Base-by-base conservation (phyloP, 139 green algal species). In the Tetradesmus obliquus region DNA sequence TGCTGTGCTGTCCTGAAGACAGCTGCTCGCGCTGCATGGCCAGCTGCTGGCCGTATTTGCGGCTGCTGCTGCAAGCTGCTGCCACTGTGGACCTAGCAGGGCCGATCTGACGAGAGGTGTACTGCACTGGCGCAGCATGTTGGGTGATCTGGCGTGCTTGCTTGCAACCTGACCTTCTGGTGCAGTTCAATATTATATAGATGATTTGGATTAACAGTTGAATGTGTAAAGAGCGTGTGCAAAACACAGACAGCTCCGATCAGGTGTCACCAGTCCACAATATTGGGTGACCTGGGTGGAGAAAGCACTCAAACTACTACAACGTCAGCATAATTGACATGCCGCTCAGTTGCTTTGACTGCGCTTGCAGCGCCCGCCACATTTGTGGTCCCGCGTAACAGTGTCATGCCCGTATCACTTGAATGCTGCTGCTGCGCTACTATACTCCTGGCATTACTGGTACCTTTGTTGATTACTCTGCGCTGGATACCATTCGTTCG, bases 41-140 rank as follows among this genome's bases (percentile, higher is more conserved):
- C 54, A 45, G 72, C 51, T 55, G 55, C 74, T 10, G 15, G 15
- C 17, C 17, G 66, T 8, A 19, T 13, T 71, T 51, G 85, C 58
- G 45, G 8, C 45, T 90, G n/a, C 85, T 81, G 85, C 85, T 20
- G 85, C 85, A 32, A n/a, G 9, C 6, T 72, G 83, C 55, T 88
- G 55, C 55, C 51, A 45, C 20, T 72, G 83, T 5, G 81, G 13
- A 22, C 53, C 32, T 9, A 55, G 32, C 3, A 9, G 45, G 45
- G 81, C 81, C 9, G 45, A 66, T 12, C 66, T 76, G 66, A 76
- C 66, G 66, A 76, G 66, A 76, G 66, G 17, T 24, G 66, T 76
- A 13, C 66, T 76, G 66, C 66, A 76, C 17, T 76, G 66, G 66
- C 66, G 66, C 66, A 76, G 66, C 66, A 76, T 76, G 66, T 24